phyloP scores from a whole-genome alignment of 495 filamentous ascomycete genomes.

The Penicillium diatomitis region DNA sequence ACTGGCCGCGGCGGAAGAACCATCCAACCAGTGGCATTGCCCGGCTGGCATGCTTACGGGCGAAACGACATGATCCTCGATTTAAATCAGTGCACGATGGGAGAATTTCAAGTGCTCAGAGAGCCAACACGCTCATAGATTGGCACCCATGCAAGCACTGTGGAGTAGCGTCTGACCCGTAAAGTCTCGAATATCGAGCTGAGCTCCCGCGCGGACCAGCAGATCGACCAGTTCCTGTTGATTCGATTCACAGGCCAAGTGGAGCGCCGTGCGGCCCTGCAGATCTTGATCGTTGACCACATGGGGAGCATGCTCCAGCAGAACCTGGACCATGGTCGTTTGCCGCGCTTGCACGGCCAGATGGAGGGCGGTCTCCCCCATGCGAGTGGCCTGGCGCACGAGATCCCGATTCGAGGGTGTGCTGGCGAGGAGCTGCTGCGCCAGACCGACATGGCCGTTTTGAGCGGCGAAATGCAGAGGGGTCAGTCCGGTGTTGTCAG shows the following conservation, averaged over 20 bases:
- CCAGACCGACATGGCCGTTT: neutral
- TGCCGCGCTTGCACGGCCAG: constrained; percentile 2
- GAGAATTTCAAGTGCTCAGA: neutral
- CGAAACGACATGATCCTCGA: neutral
- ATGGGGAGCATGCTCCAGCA: constrained; percentile 1
- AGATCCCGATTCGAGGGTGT: neutral
- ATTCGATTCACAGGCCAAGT: constrained; percentile 4
- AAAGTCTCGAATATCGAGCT: constrained; percentile 4
- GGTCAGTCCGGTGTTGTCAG: constrained; percentile 1
- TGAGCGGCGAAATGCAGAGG: constrained; percentile 1
- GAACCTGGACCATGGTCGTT: neutral
- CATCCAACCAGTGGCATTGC: too few species aligned
- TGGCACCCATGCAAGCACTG: neutral
- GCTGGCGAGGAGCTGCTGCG: neutral
- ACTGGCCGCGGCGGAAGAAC: too few species aligned
- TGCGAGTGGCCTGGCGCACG: neutral
- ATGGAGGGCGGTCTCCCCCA: constrained; percentile 3
- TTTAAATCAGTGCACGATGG: neutral
- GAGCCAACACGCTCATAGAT: neutral
- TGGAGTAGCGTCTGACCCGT: neutral
- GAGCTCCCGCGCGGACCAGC: constrained; percentile 1
- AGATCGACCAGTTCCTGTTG: constrained; percentile 3
- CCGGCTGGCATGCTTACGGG: too few species aligned
- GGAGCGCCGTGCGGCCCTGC: constrained; percentile 1
- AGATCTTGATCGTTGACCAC: constrained; percentile 2